These are phyloP conservation scores for Lasiodiplodia citricola DNA, from an alignment of 2,329 filamentous ascomycete genomes.

Conservation along the genomic window DNA sequence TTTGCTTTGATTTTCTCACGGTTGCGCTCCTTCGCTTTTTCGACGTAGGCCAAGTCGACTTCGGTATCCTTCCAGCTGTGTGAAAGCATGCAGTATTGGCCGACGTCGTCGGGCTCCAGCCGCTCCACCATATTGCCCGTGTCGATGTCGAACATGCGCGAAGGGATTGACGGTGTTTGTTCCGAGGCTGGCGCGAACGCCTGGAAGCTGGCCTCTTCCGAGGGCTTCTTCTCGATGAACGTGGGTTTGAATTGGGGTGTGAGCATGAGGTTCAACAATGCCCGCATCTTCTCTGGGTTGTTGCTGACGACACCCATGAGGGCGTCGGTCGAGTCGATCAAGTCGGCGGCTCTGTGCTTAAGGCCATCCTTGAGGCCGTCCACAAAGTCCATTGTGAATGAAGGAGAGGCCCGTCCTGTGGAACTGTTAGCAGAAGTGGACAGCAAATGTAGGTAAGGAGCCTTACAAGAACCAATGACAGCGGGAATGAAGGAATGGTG, in stretches of 20 bases:
- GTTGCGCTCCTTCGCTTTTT: background rate
- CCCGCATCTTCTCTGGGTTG: slow-evolving; percentile 1
- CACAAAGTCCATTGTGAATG: background rate
- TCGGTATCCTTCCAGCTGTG: background rate
- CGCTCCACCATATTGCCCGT: slow-evolving; percentile 3
- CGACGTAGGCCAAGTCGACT: background rate
- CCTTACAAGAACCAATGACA: background rate
- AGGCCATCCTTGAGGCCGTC: background rate
- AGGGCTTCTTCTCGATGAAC: background rate
- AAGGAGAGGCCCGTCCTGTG: background rate
- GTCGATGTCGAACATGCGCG: slow-evolving; percentile 7
- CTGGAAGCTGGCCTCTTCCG: background rate
- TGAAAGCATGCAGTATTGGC: slow-evolving; percentile 3
- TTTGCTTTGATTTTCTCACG: background rate
- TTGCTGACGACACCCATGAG: background rate
- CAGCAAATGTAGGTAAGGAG: background rate
- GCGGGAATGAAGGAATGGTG: background rate
- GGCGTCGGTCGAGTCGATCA: background rate
- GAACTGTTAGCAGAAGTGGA: background rate
- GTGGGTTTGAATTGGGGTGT: background rate
- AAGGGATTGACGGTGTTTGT: background rate
- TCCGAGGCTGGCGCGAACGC: background rate
- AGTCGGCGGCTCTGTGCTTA: background rate
- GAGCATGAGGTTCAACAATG: background rate
- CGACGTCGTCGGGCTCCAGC: background rate